Evolutionary conservation across 208 protist genomes (phyloP).

Genomic region (Phytomonas sp.): DNA sequence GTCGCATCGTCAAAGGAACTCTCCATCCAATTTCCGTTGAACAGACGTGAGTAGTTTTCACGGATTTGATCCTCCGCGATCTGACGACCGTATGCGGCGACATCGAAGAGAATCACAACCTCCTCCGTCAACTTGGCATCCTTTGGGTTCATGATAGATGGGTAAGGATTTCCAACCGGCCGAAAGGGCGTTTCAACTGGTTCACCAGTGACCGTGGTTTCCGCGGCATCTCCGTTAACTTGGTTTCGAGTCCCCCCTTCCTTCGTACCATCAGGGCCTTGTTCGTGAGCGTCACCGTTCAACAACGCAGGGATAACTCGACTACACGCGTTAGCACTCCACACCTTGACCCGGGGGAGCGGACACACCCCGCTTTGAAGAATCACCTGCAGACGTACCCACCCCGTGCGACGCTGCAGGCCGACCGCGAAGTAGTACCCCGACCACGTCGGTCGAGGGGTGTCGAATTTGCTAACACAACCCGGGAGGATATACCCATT

Average conservation of each 20-base stretch:
- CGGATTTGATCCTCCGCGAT: constrained; percentile 15
- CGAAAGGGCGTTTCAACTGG: too few species aligned
- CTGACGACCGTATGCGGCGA: constrained; percentile 18
- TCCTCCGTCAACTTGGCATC: too few species aligned
- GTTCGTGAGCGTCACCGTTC: too few species aligned
- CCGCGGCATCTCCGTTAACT: constrained; percentile 11
- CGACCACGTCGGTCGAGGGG: not conserved
- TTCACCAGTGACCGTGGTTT: too few species aligned
- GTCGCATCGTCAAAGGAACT: constrained; percentile 18
- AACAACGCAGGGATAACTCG: too few species aligned
- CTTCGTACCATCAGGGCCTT: too few species aligned
- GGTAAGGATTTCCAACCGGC: too few species aligned
- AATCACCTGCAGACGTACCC: constrained; percentile 26
- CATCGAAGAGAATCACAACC: constrained; percentile 24
- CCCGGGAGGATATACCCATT: constrained; percentile 34
- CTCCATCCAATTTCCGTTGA: constrained; percentile 1
- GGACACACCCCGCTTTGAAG: constrained; percentile 27
- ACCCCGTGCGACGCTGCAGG: constrained; percentile 28
- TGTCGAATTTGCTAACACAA: not conserved
- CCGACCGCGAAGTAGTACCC: constrained; percentile 59
- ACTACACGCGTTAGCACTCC: not conserved
- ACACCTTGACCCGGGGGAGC: constrained; percentile 1
- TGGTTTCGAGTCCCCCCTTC: too few species aligned
- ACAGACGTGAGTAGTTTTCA: not conserved
- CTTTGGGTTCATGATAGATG: too few species aligned